Base-by-base conservation (phyloP, 371 early-diverging fungal species). In the Cokeromyces recurvatus region DNA sequence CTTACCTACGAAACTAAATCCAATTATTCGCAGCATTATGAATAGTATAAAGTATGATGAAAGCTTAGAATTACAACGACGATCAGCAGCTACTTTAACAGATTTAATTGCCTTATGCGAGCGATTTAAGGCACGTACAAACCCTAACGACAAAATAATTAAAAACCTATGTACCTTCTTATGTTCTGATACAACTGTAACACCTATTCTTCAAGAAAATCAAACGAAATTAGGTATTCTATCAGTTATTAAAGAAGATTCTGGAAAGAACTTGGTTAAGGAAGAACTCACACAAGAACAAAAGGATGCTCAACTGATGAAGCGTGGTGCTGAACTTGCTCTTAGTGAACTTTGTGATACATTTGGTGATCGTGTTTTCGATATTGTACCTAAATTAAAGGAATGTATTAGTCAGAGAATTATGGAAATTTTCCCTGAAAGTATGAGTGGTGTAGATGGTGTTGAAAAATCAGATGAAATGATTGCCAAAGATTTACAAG, bases 1-100 rank as follows among this genome's bases (percentile, higher is more conserved):
- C 1, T 65, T 96, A 10, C 96, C 97, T 4, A 45, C 74, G 2
- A 94, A 91, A 59, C 76, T 94, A 10, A 93, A 87, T 49, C 87
- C 90, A 3, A 70, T 97, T 10, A 82, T 96, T 38, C 82, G 92
- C 17, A 72, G 90, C 39, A 70, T 97, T 20, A 96, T 95, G 94
- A 83, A 86, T 48, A 80, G 89, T 10, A 79, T 96, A 44, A 91
- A 94, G 48, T 76, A 74, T 43, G 94, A 94, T 57, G 79, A 78
- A 36, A 88, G 85, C 38, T 51, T 66, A 6, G 83, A 85, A 29
- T 59, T 92, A 19, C 92, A 92, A 42, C 54, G 64, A 41, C 68
- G 83, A 9, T 76, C 85, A 0, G 84, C 85, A 8, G 53, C 71
- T 2, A 78, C 81, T 0, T 48, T 84, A 17, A 73, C 82, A 2